These are phyloP conservation scores for Phytophthora cactorum DNA, from an alignment of 352 stramenopile species.

Conservation along the genomic window DNA sequence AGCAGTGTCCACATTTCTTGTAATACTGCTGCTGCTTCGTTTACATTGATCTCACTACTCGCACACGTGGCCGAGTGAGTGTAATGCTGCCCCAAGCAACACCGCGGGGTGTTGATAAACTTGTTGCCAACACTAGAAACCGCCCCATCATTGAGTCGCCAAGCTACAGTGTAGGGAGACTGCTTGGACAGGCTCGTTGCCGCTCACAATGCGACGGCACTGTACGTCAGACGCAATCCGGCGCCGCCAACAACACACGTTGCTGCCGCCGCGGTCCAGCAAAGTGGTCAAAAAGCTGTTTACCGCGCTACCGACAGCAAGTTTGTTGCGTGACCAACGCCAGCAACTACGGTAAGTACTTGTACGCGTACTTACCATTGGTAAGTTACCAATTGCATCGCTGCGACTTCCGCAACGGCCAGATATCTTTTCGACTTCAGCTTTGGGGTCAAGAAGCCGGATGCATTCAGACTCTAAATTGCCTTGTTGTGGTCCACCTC, in stretches of 20 bases:
- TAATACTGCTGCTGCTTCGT: constrained; percentile 4
- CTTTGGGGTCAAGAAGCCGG: constrained; percentile 24
- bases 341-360: neutral
- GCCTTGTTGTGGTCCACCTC: constrained; percentile 27
- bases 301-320: neutral
- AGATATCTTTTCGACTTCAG: constrained; percentile 7
- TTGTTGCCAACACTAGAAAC: neutral
- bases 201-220: constrained; percentile 21
- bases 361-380: neutral
- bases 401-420: neutral
- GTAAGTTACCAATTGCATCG: neutral
- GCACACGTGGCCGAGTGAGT: neutral
- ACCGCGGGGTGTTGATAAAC: constrained; percentile 2
- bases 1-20: no score
- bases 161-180: neutral
- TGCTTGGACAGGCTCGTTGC: constrained; percentile 21
- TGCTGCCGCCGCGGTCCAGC: constrained; percentile 1
- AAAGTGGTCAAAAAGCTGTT: neutral
- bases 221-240: constrained; percentile 16
- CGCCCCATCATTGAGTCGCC: constrained; percentile 10
- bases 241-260: constrained; percentile 10
- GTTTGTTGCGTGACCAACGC: neutral
- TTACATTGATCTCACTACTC: constrained; percentile 27
- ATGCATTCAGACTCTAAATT: constrained; percentile 16
- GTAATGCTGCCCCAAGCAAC: constrained; percentile 3